Percentiles rank a stretch among this genome's conserved stretches.
phyloP scores from a whole-genome alignment of 23 red algal species.

The Agarophyton chilense region DNA sequence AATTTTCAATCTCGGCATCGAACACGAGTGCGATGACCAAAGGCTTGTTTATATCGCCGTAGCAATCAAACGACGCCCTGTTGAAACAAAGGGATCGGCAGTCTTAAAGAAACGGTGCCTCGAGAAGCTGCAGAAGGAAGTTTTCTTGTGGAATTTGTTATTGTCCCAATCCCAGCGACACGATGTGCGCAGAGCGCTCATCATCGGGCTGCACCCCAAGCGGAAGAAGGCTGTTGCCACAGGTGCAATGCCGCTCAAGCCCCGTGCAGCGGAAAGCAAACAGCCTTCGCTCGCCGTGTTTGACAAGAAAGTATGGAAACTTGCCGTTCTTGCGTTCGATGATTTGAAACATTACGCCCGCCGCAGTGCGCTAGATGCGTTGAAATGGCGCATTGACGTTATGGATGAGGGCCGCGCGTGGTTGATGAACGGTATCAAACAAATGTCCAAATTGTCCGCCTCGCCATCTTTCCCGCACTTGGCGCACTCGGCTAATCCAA shows the following conservation, averaged over 20 bases:
- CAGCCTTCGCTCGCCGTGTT: not conserved
- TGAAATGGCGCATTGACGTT: conserved; percentile 56
- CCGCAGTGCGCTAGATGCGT: not conserved
- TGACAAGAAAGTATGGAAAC: conserved; percentile 35
- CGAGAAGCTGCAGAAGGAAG: conserved; percentile 17
- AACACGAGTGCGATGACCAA: not conserved
- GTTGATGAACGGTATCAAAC: not conserved
- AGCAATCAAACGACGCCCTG: conserved; percentile 35
- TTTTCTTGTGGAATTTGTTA: conserved; percentile 29
- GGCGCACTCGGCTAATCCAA: not conserved
- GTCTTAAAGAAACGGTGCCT: not conserved
- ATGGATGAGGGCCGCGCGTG: conserved; percentile 29
- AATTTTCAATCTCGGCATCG: not conserved
- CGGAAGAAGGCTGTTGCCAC: conserved; percentile 30
- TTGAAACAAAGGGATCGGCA: not conserved
- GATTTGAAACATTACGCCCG: not conserved
- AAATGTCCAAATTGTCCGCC: not conserved
- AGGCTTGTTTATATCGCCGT: conserved; percentile 8
- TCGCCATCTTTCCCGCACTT: not conserved
- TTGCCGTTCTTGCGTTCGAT: conserved; percentile 7
- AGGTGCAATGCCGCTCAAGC: conserved; percentile 1
- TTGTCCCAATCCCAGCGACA: not conserved
- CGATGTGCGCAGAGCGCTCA: not conserved
- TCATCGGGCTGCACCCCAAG: conserved; percentile 50
- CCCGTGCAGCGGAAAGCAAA: not conserved